Evolutionary conservation across 805 yeast species (phyloP), one percentile per base, ranked within the genome.

Genomic region (Candida adriatica): DNA sequence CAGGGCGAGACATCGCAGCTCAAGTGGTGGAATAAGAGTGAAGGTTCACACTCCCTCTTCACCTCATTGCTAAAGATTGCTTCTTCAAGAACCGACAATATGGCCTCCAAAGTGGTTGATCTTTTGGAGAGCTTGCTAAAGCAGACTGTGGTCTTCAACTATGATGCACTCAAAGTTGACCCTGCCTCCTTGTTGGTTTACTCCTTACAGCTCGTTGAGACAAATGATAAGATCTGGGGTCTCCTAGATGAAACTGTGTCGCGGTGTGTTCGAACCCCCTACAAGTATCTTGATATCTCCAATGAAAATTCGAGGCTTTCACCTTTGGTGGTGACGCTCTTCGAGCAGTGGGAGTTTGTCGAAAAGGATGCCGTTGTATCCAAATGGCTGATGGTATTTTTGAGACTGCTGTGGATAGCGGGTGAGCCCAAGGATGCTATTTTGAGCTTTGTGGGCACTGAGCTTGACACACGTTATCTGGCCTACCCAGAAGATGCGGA

Each of bases 21-120:
- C 19, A 83, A 78, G 55, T 88, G 95, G 95, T 87, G 92, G 87
- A 79, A 73, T 49, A 59, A 69, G 17, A 38, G 65, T 3, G 62
- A 60, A 6, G 48, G 57, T 2, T 60, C 62, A 13, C 64, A 67
- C 34, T 77, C 94, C 1, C 59, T 83, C 27, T 86, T 85, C 54
- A 75, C 88, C 0, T 70, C 74, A 6, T 58, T 86, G 34, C 46
- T 82, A 18, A 71, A 73, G 48, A 56, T 84, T 23, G 71, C 73
- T 1, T 55, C 66, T 2, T 53, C 60, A 0, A 48, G 38, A 16
- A 46, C 49, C n/a, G 41, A 60, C 7, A 51, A 61, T 11, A 49
- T 60, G 5, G 51, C 42, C 21, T 77, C 76, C 41, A 58, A 64
- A 52, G 56, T 41, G 9, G 18, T 25, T 11, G 30, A 31, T 9